Evolutionary conservation across 2,329 filamentous ascomycete genomes (phyloP).

Genomic region (Trichophyton verrucosum): DNA sequence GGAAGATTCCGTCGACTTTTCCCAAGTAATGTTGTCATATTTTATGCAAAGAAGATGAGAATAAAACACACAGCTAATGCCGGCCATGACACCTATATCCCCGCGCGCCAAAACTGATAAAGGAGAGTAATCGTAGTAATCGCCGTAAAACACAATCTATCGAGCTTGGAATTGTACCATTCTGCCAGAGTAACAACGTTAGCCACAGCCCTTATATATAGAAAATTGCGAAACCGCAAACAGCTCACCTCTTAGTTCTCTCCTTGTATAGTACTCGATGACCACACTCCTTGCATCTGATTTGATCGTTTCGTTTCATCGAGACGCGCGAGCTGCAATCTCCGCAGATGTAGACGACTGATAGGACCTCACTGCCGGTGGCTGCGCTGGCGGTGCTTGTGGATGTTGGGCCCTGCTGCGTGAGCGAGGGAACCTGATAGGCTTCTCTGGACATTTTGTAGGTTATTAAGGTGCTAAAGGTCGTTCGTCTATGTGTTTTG

Average conservation of each 20-base stretch:
- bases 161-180: slow-evolving; percentile 99
- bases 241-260: slow-evolving; percentile 78
- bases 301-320: slow-evolving; percentile 64
- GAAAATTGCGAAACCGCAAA: slow-evolving; percentile 2
- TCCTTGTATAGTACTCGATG: slow-evolving; percentile 96
- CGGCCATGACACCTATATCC: background rate
- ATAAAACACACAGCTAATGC: background rate
- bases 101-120: background rate
- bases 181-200: slow-evolving; percentile 35
- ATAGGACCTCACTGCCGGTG: slow-evolving; percentile 36
- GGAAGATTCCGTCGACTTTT: background rate
- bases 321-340: slow-evolving; percentile 70
- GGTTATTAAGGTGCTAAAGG: background rate
- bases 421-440: slow-evolving; percentile 57
- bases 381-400: slow-evolving; percentile 31
- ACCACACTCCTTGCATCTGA: slow-evolving; percentile 83
- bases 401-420: slow-evolving; percentile 29
- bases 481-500: background rate
- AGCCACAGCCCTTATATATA: slow-evolving; percentile 6
- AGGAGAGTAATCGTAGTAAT: background rate
- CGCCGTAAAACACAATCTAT: slow-evolving; percentile 34
- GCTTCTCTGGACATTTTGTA: slow-evolving; percentile 56
- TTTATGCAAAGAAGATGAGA: background rate
- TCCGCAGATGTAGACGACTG: slow-evolving; percentile 63
- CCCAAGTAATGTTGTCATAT: background rate